Base-by-base conservation (phyloP, 1,139 yeast species). In the Saccharomyces uvarum region DNA sequence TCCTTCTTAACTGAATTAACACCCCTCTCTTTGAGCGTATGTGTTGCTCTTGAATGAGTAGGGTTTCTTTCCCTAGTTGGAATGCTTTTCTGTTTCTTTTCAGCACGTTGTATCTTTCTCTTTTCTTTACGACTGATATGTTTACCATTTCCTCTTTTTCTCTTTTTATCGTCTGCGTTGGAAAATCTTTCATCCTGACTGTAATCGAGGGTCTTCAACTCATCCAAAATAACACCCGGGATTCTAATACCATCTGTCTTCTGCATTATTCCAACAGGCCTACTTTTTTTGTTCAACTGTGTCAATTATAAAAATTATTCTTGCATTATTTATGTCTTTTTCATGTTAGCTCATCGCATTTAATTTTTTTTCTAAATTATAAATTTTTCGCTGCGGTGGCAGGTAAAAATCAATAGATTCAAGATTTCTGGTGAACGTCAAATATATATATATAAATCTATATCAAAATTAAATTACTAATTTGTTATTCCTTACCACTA, bases 141-240 rank as follows among this genome's bases (percentile, higher is more conserved):
- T 38, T 53, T 56, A 9, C 46, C 47, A 7, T 38, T 38, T 13
- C 42, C 19, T 14, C 60, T 54, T 48, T 53, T 60, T 57, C 67
- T 60, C 52, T 64, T 67, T 42, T 54, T 60, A 1, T 54, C 49
- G 26, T 51, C 41, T 49, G 52, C 54, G 29, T 47, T 32, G 13
- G 58, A 51, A 48, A 66, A 65, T 53, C 70, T 59, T 11, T 57
- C 61, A 61, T 66, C 69, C 50, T 61, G 57, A 13, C 58, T 75
- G 49, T 81, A 79, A 21, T 76, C 80, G 19, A 69, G 73, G 26
- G 68, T 71, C 57, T 80, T 76, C 58, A 88, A 77, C 65, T 83
- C 84, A 59, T 87, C 93, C 52, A 88, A 68, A 42, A 88, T 68
- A 16, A 74, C 71, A 1, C 86, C 87, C 0, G 96, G 96, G 28